Percentiles rank a stretch among this genome's conserved stretches.
These are phyloP conservation scores for Pichia sp. DNA, from an alignment of 1,139 yeast genomes.

Conservation along the genomic window DNA sequence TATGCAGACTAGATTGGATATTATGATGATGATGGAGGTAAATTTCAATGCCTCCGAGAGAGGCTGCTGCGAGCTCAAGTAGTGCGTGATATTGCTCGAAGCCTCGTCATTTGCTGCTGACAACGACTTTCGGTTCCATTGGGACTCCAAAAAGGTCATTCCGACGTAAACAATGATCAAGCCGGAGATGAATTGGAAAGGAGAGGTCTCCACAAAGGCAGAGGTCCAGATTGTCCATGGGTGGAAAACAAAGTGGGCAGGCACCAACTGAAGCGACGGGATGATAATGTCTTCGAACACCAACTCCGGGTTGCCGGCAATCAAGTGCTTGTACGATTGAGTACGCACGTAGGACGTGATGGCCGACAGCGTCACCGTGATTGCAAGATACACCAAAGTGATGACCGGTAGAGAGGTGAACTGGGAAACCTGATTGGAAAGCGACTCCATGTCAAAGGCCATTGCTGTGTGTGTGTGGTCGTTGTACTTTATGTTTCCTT, in stretches of 20 bases:
- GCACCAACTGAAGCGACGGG: slow-evolving; percentile 65
- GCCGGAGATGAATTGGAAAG: slow-evolving; percentile 49
- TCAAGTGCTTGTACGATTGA: slow-evolving; percentile 22
- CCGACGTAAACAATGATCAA: slow-evolving; percentile 50
- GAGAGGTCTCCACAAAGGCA: slow-evolving; percentile 63
- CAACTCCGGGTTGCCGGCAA: slow-evolving; percentile 18
- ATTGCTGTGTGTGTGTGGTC: neutral
- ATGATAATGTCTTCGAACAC: slow-evolving; percentile 26
- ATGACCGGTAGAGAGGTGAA: slow-evolving; percentile 11
- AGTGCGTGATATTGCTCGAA: slow-evolving; percentile 38
- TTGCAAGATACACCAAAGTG: slow-evolving; percentile 18
- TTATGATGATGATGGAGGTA: slow-evolving; percentile 50
- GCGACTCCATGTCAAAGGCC: slow-evolving; percentile 8
- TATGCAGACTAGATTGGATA: slow-evolving; percentile 55
- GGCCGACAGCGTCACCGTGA: slow-evolving; percentile 22
- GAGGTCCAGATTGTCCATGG: slow-evolving; percentile 80
- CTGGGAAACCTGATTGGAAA: neutral
- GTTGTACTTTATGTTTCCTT: neutral
- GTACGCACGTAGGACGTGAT: slow-evolving; percentile 26
- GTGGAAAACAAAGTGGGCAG: slow-evolving; percentile 51
- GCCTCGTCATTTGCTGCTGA: slow-evolving; percentile 16
- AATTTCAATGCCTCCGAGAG: slow-evolving; percentile 43
- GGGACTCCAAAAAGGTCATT: slow-evolving; percentile 46
- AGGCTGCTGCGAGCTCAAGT: slow-evolving; percentile 28
- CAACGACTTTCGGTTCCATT: slow-evolving; percentile 37